These are phyloP conservation scores for Tolypocladium album DNA, from an alignment of 2,329 filamentous ascomycete genomes.

Conservation along the genomic window DNA sequence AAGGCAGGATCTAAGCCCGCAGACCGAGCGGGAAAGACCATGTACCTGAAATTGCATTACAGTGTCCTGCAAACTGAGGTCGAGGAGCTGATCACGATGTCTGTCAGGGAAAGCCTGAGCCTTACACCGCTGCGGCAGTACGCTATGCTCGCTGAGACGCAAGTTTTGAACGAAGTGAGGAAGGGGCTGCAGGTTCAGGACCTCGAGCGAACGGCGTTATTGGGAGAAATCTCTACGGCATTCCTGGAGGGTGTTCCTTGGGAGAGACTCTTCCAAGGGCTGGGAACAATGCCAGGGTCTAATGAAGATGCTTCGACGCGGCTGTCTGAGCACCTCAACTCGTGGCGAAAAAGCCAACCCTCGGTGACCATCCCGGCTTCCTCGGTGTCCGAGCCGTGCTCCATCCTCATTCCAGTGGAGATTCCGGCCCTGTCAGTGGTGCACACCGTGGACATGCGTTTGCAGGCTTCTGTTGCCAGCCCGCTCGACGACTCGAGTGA, in stretches of 20 bases:
- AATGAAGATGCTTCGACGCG: constrained; percentile 17
- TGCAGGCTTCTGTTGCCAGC: constrained; percentile 28
- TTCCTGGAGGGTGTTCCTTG: constrained; percentile 36
- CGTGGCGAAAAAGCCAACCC: constrained; percentile 20
- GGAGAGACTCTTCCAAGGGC: constrained; percentile 36
- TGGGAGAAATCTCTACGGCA: constrained; percentile 38
- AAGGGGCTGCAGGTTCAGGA: constrained; percentile 34
- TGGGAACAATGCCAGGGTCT: constrained; percentile 30
- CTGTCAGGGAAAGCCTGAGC: constrained; percentile 28
- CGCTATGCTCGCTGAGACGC: constrained; percentile 32
- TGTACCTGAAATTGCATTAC: constrained; percentile 66
- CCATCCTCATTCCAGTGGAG: constrained; percentile 81
- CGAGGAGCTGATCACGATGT: constrained; percentile 33
- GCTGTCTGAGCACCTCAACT: constrained; percentile 17
- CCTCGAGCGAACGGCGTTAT: constrained; percentile 44
- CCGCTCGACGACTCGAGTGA: constrained; percentile 16
- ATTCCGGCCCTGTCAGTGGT: constrained; percentile 75
- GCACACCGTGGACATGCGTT: constrained; percentile 61
- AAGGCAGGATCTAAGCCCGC: constrained; percentile 30
- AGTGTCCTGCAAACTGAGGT: constrained; percentile 69
- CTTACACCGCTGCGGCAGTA: constrained; percentile 33
- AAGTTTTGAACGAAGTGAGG: constrained; percentile 32
- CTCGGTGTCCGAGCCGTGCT: constrained; percentile 31
- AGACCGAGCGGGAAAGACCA: constrained; percentile 24
- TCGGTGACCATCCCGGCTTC: constrained; percentile 14